Conservation (phyloP, 2,329 filamentous ascomycete genomes). For the Coniochaeta sp. region DNA sequence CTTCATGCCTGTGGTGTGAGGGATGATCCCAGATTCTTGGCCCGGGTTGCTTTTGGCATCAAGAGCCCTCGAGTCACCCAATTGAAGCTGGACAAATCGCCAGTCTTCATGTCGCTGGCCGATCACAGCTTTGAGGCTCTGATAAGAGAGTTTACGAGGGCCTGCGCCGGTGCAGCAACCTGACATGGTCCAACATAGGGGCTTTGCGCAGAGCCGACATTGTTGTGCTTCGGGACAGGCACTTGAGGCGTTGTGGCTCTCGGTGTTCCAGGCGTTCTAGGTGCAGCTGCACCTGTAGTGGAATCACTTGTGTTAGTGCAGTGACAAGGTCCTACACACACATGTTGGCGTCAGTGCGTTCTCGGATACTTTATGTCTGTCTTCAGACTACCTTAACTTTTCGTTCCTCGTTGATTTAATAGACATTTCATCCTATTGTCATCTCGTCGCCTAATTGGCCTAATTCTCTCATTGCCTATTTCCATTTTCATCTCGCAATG, state of each 20-base stretch:
- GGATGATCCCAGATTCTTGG: conserved; percentile 52
- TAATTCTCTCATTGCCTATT: no score
- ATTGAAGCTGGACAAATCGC: conserved; percentile 35
- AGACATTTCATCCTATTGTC: no score
- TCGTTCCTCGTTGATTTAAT: no score
- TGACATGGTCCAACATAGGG: neutral
- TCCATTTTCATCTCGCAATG: no score
- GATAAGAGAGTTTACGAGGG: neutral
- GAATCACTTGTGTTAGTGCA: no score
- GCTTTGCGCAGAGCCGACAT: neutral
- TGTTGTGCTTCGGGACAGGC: neutral
- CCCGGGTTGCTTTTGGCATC: conserved; percentile 55
- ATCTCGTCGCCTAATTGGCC: no score
- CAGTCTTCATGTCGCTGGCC: conserved; percentile 44
- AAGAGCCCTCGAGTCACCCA: conserved; percentile 44
- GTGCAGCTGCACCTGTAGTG: no score
- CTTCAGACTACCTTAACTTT: no score
- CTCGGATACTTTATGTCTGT: no score
- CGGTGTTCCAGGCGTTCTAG: no score
- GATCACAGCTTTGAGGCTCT: conserved; percentile 39
- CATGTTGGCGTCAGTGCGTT: no score
- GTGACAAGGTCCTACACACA: no score
- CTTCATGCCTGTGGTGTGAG: conserved; percentile 35
- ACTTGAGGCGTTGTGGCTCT: neutral
- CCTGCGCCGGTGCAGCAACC: neutral